Evolutionary conservation across 306 rosid genomes (phyloP).

Genomic region (Ammopiptanthus mongolicus): DNA sequence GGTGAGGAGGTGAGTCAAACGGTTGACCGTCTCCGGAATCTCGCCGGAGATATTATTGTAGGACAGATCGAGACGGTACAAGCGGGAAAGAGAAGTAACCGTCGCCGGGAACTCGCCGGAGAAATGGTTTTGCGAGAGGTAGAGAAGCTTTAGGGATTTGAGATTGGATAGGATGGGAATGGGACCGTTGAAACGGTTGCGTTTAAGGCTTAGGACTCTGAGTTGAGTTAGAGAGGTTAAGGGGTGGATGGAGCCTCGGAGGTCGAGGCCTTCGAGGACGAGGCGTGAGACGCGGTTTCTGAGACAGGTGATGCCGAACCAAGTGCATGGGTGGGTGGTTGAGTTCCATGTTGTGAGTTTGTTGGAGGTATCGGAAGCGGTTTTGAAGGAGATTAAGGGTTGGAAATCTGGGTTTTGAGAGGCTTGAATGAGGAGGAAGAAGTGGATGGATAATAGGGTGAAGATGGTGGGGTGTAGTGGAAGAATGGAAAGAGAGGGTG

Average conservation of each 20-base stretch:
- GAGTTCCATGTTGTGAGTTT: constrained; percentile 64
- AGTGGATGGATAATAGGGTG: background rate
- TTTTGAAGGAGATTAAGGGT: constrained; percentile 56
- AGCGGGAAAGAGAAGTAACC: constrained; percentile 38
- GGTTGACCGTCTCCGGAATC: constrained; percentile 45
- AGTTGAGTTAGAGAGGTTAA: constrained; percentile 53
- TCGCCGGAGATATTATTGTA: constrained; percentile 58
- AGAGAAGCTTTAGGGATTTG: constrained; percentile 56
- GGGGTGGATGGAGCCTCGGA: constrained; percentile 45
- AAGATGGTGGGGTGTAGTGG: background rate
- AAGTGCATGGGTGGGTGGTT: constrained; percentile 49
- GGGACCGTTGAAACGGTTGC: constrained; percentile 55
- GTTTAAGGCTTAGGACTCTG: constrained; percentile 74
- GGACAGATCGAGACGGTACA: constrained; percentile 85
- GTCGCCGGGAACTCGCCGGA: constrained; percentile 58
- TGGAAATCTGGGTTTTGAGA: constrained; percentile 39
- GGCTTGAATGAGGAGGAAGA: constrained; percentile 6
- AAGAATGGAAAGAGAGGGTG: background rate
- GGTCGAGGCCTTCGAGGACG: constrained; percentile 60
- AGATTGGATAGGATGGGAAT: constrained; percentile 64
- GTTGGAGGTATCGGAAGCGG: constrained; percentile 41
- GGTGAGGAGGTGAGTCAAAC: constrained; percentile 57
- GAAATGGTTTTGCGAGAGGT: constrained; percentile 55
- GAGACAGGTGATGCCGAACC: constrained; percentile 60
- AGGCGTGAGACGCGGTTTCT: constrained; percentile 58